phyloP scores from a whole-genome alignment of 306 rosid species.

The Hippophae rhamnoides region DNA sequence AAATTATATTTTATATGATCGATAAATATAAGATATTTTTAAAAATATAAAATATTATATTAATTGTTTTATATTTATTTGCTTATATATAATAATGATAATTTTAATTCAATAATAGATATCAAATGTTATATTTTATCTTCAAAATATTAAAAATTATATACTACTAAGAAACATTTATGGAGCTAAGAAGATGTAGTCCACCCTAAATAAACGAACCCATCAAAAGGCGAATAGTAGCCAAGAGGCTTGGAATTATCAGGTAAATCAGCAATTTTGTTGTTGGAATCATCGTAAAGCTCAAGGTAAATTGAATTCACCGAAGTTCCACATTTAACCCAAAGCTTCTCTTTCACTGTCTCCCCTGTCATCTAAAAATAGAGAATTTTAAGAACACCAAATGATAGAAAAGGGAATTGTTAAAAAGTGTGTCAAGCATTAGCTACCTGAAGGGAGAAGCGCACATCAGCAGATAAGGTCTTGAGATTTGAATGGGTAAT shows the following conservation, averaged over 20 bases:
- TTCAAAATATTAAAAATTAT: too few species aligned
- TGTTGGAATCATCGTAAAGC: slow-evolving; percentile 53
- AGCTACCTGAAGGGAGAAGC: slow-evolving; percentile 57
- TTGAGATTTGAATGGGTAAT: slow-evolving; percentile 72
- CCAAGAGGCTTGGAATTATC: slow-evolving; percentile 59
- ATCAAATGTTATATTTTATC: too few species aligned
- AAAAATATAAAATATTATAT: too few species aligned
- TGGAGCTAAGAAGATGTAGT: too few species aligned
- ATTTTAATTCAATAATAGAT: too few species aligned
- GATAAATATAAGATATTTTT: too few species aligned
- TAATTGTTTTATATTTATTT: too few species aligned
- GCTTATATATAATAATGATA: too few species aligned
- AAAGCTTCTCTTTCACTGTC: slow-evolving; percentile 66
- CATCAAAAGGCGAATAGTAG: slow-evolving; percentile 74
- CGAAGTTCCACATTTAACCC: slow-evolving; percentile 75
- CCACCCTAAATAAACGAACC: slow-evolving; percentile 24
- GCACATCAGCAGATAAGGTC: slow-evolving; percentile 55
- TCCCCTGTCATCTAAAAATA: slow-evolving; percentile 44
- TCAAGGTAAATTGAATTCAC: slow-evolving; percentile 63
- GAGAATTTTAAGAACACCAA: background rate
- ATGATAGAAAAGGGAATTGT: background rate
- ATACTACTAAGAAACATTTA: too few species aligned
- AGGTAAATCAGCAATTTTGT: slow-evolving; percentile 50
- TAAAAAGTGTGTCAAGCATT: background rate
- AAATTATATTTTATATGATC: too few species aligned